These are phyloP conservation scores for Sphaerosporella brunnea DNA, from an alignment of 495 filamentous ascomycete species.

Conservation along the genomic window DNA sequence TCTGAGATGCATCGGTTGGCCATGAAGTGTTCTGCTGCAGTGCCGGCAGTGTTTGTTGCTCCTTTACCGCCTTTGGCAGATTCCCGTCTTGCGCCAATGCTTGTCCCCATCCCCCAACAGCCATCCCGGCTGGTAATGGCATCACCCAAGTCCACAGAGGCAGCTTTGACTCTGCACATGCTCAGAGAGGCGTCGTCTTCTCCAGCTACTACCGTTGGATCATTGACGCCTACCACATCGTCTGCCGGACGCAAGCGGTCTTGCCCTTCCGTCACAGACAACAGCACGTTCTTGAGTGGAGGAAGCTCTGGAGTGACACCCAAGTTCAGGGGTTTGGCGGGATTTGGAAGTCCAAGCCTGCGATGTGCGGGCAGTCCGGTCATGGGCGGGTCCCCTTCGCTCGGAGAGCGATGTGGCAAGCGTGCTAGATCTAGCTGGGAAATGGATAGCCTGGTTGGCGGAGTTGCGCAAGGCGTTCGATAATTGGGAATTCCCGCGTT, in stretches of 20 bases:
- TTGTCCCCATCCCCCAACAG: not conserved
- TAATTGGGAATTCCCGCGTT: too few species aligned
- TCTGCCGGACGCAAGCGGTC: conserved; percentile 14
- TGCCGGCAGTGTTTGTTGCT: too few species aligned
- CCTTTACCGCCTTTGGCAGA: too few species aligned
- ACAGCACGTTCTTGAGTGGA: not conserved
- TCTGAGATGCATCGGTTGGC: not conserved
- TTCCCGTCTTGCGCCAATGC: too few species aligned
- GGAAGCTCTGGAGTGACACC: conserved; percentile 9
- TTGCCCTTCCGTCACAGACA: not conserved
- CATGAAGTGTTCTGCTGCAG: conserved; percentile 4
- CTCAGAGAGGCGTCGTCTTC: conserved; percentile 17
- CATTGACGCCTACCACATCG: conserved; percentile 17
- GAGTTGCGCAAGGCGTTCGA: conserved; percentile 2
- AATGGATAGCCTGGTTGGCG: not conserved
- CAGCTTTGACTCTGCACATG: conserved; percentile 20
- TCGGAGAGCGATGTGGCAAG: conserved; percentile 3
- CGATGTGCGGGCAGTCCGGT: not conserved
- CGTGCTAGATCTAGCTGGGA: conserved; percentile 5
- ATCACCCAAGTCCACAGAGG: conserved; percentile 21
- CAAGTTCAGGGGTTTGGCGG: not conserved
- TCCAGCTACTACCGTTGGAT: conserved; percentile 15
- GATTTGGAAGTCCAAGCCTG: not conserved
- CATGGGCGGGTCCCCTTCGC: not conserved
- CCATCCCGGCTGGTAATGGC: conserved; percentile 3